Percentiles rank a stretch among this genome's conserved stretches.
Evolutionary conservation across 2,329 filamentous ascomycete genomes (phyloP).

Genomic region (Aureobasidium sp.): DNA sequence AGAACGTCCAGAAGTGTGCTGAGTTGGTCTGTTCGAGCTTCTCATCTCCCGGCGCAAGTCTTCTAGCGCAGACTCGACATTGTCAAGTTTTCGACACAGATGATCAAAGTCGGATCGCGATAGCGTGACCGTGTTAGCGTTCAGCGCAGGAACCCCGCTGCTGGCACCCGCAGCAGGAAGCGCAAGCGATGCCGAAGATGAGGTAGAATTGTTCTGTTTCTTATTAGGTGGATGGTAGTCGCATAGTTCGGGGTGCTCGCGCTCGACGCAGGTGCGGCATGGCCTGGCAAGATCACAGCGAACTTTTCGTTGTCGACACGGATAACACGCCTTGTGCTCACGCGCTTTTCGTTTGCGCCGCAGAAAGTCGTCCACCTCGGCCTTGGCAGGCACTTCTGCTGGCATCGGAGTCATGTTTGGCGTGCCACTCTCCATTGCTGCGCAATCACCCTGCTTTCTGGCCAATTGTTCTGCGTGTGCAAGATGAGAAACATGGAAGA

Average conservation of each 20-base stretch:
- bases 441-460: neutral
- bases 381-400: slow-evolving; percentile 26
- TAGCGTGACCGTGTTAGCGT: slow-evolving; percentile 20
- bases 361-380: slow-evolving; percentile 42
- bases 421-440: slow-evolving; percentile 13
- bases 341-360: slow-evolving; percentile 42
- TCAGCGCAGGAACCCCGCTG: slow-evolving; percentile 6
- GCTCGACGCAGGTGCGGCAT: slow-evolving; percentile 42
- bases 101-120: slow-evolving; percentile 37
- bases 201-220: slow-evolving; percentile 20
- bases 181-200: neutral
- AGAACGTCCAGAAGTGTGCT: slow-evolving; percentile 14
- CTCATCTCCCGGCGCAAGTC: slow-evolving; percentile 31
- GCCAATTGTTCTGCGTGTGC: neutral
- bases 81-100: slow-evolving; percentile 39
- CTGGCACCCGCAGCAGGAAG: neutral
- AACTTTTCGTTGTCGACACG: slow-evolving; percentile 36
- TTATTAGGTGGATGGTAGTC: slow-evolving; percentile 32
- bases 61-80: slow-evolving; percentile 38
- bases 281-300: slow-evolving; percentile 40
- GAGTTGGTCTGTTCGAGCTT: slow-evolving; percentile 11
- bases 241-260: slow-evolving; percentile 44
- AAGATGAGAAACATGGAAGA: neutral
- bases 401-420: neutral
- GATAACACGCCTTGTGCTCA: slow-evolving; percentile 46